These are phyloP conservation scores for Canariomyces notabilis DNA, from an alignment of 2,329 filamentous ascomycete genomes.

Conservation along the genomic window DNA sequence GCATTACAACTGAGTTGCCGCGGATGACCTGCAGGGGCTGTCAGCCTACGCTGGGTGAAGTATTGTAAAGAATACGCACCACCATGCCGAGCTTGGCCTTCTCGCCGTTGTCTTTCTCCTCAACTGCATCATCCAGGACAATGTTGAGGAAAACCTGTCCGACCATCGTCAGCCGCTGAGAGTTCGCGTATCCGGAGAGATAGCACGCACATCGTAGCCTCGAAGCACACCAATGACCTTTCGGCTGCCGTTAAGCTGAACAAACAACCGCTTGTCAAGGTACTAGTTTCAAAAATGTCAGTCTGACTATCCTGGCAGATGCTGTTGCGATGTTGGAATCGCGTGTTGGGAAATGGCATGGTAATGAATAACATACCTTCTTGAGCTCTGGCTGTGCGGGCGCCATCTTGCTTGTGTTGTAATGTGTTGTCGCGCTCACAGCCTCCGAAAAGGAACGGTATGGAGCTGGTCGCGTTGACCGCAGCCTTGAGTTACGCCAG, in stretches of 20 bases:
- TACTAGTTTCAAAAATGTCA: conserved; percentile 56
- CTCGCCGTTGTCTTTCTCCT: conserved; percentile 88
- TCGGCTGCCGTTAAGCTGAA: conserved; percentile 94
- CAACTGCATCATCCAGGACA: conserved; percentile 91
- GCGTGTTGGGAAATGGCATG: background rate
- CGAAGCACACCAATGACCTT: conserved; percentile 93
- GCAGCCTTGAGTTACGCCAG: no score
- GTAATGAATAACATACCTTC: conserved; percentile 60
- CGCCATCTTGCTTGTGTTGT: conserved; percentile 64
- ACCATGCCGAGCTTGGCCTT: conserved; percentile 91
- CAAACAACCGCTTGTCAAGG: conserved; percentile 97
- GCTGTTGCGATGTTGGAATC: background rate
- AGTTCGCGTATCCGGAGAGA: background rate
- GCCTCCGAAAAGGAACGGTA: conserved; percentile 1
- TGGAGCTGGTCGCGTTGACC: no score
- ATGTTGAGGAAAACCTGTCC: conserved; percentile 92
- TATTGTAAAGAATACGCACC: conserved; percentile 48
- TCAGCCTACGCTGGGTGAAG: conserved; percentile 24
- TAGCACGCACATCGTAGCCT: conserved; percentile 81
- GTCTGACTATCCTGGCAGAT: no score
- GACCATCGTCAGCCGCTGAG: background rate
- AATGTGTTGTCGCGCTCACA: conserved; percentile 11
- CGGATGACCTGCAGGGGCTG: conserved; percentile 68
- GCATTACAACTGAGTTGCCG: conserved; percentile 97
- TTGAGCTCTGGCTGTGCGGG: conserved; percentile 98